Conservation (phyloP, 345 rosid species). For the Brassica napus region Da-Ae NC_063452.1:55533001-55533500, state of each 20-base stretch:
- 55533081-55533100: constrained; percentile 77
- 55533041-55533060: constrained; percentile 80
- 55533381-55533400: constrained; percentile 14
- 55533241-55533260: constrained; percentile 80
- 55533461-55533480: constrained; percentile 83
- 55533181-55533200: background rate
- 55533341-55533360: constrained; percentile 96
- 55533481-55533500: constrained; percentile 62
- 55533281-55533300: constrained; percentile 92
- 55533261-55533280: constrained; percentile 88
- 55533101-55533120: constrained; percentile 89
- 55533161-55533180: constrained; percentile 42
- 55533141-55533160: constrained; percentile 96
- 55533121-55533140: constrained; percentile 79
- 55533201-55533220: background rate
- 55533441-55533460: constrained; percentile 85
- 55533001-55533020: constrained; percentile 11
- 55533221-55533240: background rate
- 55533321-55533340: constrained; percentile 96
- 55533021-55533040: constrained; percentile 60
- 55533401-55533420: background rate
- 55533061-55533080: constrained; percentile 85
- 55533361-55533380: constrained; percentile 61
- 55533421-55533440: constrained; percentile 59
- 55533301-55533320: constrained; percentile 88